Conservation (phyloP, 352 stramenopile genomes). For the Pythium scleroteichum region DNA sequence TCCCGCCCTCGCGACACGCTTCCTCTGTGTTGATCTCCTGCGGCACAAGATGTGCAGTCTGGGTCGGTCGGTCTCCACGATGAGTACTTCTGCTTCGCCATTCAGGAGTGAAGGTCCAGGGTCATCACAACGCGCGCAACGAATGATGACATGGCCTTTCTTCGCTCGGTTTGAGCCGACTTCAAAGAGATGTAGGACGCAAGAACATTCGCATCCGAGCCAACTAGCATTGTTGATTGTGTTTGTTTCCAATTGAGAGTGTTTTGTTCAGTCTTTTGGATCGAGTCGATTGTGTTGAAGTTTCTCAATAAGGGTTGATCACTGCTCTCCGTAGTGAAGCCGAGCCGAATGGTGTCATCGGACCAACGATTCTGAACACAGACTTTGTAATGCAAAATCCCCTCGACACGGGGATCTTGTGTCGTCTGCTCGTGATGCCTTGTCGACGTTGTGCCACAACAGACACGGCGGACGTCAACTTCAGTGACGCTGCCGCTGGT, state of each 20-base stretch:
- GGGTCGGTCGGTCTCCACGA: neutral
- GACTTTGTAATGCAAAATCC: slow-evolving; percentile 2
- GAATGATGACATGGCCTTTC: slow-evolving; percentile 6
- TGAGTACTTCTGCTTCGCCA: slow-evolving; percentile 11
- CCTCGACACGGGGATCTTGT: slow-evolving; percentile 13
- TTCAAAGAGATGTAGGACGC: neutral
- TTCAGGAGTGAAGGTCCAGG: slow-evolving; percentile 17
- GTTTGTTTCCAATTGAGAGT: neutral
- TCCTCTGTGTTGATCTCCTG: neutral
- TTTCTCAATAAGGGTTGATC: slow-evolving; percentile 1
- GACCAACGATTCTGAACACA: neutral
- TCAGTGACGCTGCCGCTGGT: neutral
- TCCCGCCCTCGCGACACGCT: too few relatives aligned
- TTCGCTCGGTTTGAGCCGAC: neutral
- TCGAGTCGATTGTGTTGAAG: neutral
- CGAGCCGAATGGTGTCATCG: neutral
- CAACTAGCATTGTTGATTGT: neutral
- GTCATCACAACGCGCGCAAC: slow-evolving; percentile 9
- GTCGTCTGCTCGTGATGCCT: slow-evolving; percentile 8
- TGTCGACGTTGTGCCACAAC: neutral
- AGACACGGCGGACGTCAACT: neutral
- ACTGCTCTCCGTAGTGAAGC: neutral
- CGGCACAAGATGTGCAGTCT: neutral
- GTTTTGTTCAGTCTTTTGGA: too few relatives aligned
- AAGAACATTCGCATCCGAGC: slow-evolving; percentile 2